Base-by-base conservation (phyloP, 257 asterid genomes). In the Scutellaria galericulata region DNA sequence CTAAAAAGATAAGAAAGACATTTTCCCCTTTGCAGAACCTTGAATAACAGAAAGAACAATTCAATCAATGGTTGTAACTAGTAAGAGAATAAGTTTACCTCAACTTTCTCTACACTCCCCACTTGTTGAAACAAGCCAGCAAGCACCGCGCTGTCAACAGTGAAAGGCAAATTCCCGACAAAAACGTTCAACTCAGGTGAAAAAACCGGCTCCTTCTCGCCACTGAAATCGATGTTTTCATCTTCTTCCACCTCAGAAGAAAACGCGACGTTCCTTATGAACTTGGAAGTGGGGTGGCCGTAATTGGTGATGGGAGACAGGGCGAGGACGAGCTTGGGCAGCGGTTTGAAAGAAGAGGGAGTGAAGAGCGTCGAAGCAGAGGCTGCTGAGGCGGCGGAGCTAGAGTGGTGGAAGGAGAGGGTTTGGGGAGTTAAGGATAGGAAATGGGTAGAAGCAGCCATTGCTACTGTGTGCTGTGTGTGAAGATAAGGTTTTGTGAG, bases 71-170 rank as follows among this genome's bases (percentile, higher is more conserved):
- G 8, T 3, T n/a, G 41, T 44, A 20, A 50, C 9, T 31, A 4
- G 45, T 14, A 22, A 52, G 52, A 37, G n/a, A 70, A 45, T 2
- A 14, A 9, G 68, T 37, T 7, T 78, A 94, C 99, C 96, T 94
- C 97, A 79, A 88, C 97, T 89, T 81, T 82, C 81, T 94, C 97
- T 50, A 94, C 96, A 59, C 42, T 81, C 14, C 99, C 99, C 47
- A 86, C 90, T 45, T 83, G 83, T 44, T 80, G 80, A 70, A 94
- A 89, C 84, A 94, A 76, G 4, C 75, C 86, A 66, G 99, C 97
- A 37, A 94, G 95, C 39, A 77, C 77, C 2, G 86, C 83, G 14
- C 99, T 94, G 62, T 91, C 96, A 7, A 86, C 95, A 48, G 5
- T 75, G 35, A 88, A 94, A 7, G 99, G 90, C 82, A 94, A 86